Conservation (phyloP, 805 yeast genomes). For the Metschnikowia sp. region DNA sequence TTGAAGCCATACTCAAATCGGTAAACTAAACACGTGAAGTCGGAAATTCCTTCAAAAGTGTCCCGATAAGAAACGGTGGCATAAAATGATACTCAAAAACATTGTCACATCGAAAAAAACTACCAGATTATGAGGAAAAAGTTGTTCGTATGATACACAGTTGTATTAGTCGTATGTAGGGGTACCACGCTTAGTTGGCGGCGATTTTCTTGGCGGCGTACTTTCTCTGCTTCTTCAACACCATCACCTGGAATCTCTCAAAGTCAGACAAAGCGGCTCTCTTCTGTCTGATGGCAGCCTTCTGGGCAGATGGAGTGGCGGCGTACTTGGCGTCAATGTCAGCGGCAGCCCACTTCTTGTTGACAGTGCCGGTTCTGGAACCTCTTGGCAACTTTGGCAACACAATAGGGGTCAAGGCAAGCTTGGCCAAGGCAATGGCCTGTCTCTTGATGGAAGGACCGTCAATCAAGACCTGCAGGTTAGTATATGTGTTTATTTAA, state of each 20-base stretch:
- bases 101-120: neutral
- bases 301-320: slow-evolving; percentile 95
- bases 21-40: no score
- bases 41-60: neutral
- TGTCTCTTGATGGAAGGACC: slow-evolving; percentile 97
- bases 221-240: slow-evolving; percentile 96
- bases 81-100: neutral
- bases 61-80: neutral
- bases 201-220: slow-evolving; percentile 92
- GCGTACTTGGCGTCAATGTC: slow-evolving; percentile 89
- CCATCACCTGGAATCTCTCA: slow-evolving; percentile 99
- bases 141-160: slow-evolving; percentile 20
- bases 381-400: slow-evolving; percentile 89
- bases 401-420: slow-evolving; percentile 90
- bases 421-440: slow-evolving; percentile 81
- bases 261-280: slow-evolving; percentile 93
- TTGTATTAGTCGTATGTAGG: slow-evolving; percentile 22
- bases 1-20: no score
- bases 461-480: slow-evolving; percentile 78
- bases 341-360: slow-evolving; percentile 92
- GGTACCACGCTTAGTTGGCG: slow-evolving; percentile 63
- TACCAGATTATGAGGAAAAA: neutral
- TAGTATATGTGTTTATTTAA: slow-evolving; percentile 19
- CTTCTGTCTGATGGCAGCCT: slow-evolving; percentile 91
- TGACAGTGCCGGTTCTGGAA: slow-evolving; percentile 78